Evolutionary conservation across 768 basidiomycete genomes (phyloP), one percentile per base, ranked within the genome.

Genomic region (Saitozyma podzolica): DNA sequence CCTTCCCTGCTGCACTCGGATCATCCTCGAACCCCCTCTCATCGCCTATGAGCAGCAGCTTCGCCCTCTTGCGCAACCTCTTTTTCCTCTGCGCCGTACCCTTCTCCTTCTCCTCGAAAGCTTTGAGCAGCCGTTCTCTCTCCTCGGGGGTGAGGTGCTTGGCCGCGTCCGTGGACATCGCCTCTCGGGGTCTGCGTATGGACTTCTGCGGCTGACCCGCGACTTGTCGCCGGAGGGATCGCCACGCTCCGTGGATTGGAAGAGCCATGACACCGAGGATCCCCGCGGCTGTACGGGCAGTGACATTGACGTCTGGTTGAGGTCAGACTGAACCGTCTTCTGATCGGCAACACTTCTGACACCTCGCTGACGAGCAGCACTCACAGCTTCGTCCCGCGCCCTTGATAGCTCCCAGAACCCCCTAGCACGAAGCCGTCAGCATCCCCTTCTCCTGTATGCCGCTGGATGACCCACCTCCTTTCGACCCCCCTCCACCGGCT

Each of bases 401-500:
- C 64, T 81, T 81, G 61, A 81, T 62, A 9, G 74, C 77, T 3
- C 81, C 81, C 5, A 78, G 19, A 41, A 75, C 68, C 20, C 81
- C 81, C 77, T 81, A 50, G 14, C 48, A 29, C 29, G 29, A 1
- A 37, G 45, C 6, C 13, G n/a, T 69, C 56, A 72, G 71, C 50
- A 10, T 19, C 13, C 2, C 6, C n/a, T 17, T 6, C 6, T 47
- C 52, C 29, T 9, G 41, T 47, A 47, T 39, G 8, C 29, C 29
- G 40, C 13, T 14, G 48, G 40, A 39, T 1, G 9, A 58, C 70
- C 58, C 42, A 81, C 81, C 71, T 81, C 80, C 63, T 81, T 78
- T 73, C 78, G 74, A 39, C 70, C 81, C 0, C 82, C 82, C 57
- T 77, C 69, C 13, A 80, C 58, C 0, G 82, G 82, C 56, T 82